Base-by-base conservation (phyloP, 2,329 filamentous ascomycete genomes). In the Leptographium procerum region DNA sequence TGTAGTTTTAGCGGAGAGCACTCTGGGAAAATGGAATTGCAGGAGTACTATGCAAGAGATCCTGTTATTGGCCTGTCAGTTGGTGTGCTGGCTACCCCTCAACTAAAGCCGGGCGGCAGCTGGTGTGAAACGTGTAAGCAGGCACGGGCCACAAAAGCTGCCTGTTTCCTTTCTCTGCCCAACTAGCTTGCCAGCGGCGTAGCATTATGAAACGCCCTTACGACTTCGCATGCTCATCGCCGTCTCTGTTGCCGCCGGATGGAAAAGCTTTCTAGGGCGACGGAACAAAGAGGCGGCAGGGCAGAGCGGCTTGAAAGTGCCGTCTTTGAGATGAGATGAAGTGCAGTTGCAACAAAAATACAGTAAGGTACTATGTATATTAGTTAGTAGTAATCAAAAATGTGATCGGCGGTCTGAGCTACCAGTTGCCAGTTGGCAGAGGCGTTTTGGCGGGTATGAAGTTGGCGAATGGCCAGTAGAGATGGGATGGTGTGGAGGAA, bases 111-210 rank as follows among this genome's bases (percentile, higher is more conserved):
- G 29, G 55, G 55, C 43, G 55, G 55, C 43, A 50, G 55, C 29
- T 56, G 43, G 45, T 50, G 55, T 56, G 55, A 57, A 57, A 57
- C 55, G 33, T 51, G 45, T 22, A 31, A 36, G 8, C 26, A 45
- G 8, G 55, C 55, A 57, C 55, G 48, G 47, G 11, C 55, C 47
- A 28, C 52, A 10, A n/a, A 22, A 29, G 4, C 43, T 24, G 28
- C 14, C n/a, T 56, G 43, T 36, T 50, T 45, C 45, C 29, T 34
- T 28, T 53, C 5, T n/a, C 16, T 48, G 26, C 40, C 36, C 54
- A 54, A 43, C 34, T 36, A 51, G 47, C 8, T 45, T 31, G 34
- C 36, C 56, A 47, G 36, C 28, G 33, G 45, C 19, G 56, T 40
- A 40, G 29, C 22, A n/a, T 26, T 34, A 28, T 57, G 55, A 57